phyloP scores from a whole-genome alignment of 2,329 filamentous ascomycete species.

The Scorias spongiosa region DNA sequence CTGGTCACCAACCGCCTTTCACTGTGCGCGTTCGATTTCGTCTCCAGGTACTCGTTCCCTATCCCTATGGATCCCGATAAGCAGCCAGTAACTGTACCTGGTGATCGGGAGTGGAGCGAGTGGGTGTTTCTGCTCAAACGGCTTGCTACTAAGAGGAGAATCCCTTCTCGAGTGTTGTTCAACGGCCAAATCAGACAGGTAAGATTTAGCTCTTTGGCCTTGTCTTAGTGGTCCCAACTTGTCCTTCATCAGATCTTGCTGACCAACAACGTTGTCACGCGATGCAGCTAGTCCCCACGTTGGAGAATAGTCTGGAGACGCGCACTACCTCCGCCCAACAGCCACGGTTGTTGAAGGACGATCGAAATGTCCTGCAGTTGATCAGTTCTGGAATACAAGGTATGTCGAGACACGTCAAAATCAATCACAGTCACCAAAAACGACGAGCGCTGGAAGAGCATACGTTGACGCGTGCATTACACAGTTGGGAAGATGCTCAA shows the following conservation, averaged over 20 bases:
- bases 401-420: not conserved
- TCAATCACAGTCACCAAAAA: not conserved
- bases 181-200: constrained; percentile 61
- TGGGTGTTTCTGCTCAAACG: constrained; percentile 81
- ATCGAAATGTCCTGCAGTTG: constrained; percentile 74
- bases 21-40: constrained; percentile 77
- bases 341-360: constrained; percentile 69
- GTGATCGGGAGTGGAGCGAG: constrained; percentile 78
- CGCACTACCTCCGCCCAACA: constrained; percentile 73
- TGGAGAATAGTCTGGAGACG: constrained; percentile 83
- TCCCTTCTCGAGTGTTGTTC: constrained; percentile 70
- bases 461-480: not conserved
- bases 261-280: not conserved
- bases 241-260: not conserved
- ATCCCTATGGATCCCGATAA: constrained; percentile 73
- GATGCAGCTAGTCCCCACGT: constrained; percentile 63
- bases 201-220: not conserved
- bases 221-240: not conserved
- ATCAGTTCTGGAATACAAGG: constrained; percentile 69
- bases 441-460: not conserved
- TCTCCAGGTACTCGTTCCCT: constrained; percentile 81
- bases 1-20: constrained; percentile 74
- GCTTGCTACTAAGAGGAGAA: constrained; percentile 70
- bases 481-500: constrained; percentile 68
- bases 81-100: constrained; percentile 57